Evolutionary conservation across 169 alveolate species (phyloP).

Genomic region (Cryptosporidium tyzzeri): DNA sequence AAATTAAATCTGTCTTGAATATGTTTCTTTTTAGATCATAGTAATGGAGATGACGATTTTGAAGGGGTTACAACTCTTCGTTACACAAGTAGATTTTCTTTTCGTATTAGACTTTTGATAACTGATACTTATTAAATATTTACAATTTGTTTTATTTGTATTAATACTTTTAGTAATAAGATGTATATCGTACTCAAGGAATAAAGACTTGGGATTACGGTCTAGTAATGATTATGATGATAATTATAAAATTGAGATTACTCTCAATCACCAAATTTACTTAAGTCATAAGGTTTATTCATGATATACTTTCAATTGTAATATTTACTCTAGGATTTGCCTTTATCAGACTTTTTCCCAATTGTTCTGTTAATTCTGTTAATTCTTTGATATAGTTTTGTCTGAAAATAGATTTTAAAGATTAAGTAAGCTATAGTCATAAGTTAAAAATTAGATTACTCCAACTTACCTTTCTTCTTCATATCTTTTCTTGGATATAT

Average conservation of each 20-base stretch:
- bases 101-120: constrained; percentile 25
- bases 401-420: not conserved
- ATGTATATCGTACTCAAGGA: too few species aligned
- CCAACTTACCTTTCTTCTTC: constrained; percentile 5
- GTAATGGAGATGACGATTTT: not conserved
- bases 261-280: too few species aligned
- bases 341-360: constrained; percentile 50
- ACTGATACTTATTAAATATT: not conserved
- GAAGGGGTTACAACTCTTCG: not conserved
- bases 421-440: not conserved
- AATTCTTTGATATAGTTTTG: constrained; percentile 17
- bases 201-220: too few species aligned
- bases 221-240: too few species aligned
- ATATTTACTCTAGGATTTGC: constrained; percentile 42
- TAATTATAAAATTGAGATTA: too few species aligned
- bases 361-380: constrained; percentile 34
- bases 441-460: not conserved
- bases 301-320: not conserved
- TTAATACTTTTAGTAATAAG: too few species aligned
- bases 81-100: not conserved
- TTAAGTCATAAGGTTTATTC: not conserved
- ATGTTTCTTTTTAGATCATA: too few species aligned
- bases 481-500: not conserved
- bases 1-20: constrained; percentile 33
- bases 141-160: not conserved